phyloP scores from a whole-genome alignment of 495 filamentous ascomycete genomes.

The Glarea lozoyensis region DNA sequence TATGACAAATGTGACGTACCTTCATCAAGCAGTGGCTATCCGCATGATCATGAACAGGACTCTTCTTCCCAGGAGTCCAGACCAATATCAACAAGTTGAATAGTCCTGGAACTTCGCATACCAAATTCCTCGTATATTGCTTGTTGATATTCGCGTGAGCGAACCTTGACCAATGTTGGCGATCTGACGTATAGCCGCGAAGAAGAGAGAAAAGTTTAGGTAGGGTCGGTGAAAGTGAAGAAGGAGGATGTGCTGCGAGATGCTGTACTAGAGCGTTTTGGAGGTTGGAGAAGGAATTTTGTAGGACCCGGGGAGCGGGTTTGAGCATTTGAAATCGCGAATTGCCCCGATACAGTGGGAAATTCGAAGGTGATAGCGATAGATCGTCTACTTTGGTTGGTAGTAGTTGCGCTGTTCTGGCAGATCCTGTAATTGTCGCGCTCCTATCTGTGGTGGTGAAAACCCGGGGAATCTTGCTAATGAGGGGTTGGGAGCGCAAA shows the following conservation, averaged over 20 bases:
- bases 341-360: background rate
- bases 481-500: background rate
- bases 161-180: conserved; percentile 61
- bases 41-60: conserved; percentile 81
- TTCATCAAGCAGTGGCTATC: conserved; percentile 69
- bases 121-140: conserved; percentile 79
- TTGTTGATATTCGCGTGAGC: conserved; percentile 54
- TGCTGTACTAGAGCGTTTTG: conserved; percentile 13
- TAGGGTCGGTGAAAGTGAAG: conserved; percentile 7
- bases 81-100: conserved; percentile 67
- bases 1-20: conserved; percentile 17
- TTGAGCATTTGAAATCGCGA: background rate
- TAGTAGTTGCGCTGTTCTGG: background rate
- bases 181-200: conserved; percentile 11
- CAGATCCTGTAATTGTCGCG: background rate
- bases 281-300: conserved; percentile 9
- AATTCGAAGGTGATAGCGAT: background rate
- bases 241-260: too few species aligned
- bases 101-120: conserved; percentile 52
- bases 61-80: conserved; percentile 85
- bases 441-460: background rate
- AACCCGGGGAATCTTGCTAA: background rate
- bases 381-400: background rate
- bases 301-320: too few species aligned
- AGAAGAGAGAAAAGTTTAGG: conserved; percentile 10